Percentiles rank a stretch among this genome's conserved stretches.
Conservation (phyloP, 176 grass and related monocot genomes). For the Lolium perenne region DNA sequence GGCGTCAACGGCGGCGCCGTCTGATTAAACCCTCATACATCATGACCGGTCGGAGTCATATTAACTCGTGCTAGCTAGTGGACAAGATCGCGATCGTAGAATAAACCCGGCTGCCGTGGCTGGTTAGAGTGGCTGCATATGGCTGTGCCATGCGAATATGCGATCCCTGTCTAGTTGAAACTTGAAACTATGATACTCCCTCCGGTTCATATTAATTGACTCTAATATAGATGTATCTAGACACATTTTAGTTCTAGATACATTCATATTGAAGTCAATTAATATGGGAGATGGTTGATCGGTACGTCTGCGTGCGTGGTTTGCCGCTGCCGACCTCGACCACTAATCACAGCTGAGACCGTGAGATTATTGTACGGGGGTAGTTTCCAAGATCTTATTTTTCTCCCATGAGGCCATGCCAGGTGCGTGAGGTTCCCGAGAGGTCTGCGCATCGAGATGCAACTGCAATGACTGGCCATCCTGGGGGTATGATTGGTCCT, state of each 20-base stretch:
- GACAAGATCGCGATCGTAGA: constrained; percentile 40
- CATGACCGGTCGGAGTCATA: not conserved
- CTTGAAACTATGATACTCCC: too few species aligned
- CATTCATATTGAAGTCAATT: too few species aligned
- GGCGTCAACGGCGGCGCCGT: constrained; percentile 35
- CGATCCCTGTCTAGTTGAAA: constrained; percentile 27
- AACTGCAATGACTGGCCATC: constrained; percentile 34
- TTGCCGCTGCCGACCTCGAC: constrained; percentile 13
- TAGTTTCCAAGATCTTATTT: constrained; percentile 27
- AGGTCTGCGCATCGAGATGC: constrained; percentile 39
- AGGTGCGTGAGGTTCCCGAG: constrained; percentile 1
- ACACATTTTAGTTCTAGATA: too few species aligned
- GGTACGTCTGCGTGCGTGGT: not conserved
- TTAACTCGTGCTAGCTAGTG: not conserved
- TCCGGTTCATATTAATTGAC: too few species aligned
- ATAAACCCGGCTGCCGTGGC: not conserved
- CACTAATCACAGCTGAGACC: not conserved
- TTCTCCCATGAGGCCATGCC: constrained; percentile 33
- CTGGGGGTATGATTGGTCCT: not conserved
- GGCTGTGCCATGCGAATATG: not conserved
- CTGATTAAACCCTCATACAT: constrained; percentile 6
- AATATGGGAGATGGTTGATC: not conserved
- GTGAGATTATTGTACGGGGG: not conserved
- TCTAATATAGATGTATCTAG: too few species aligned
- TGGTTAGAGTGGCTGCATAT: constrained; percentile 9